Evolutionary conservation across 352 stramenopile species (phyloP).

Genomic region (Phytophthora constricta): DNA sequence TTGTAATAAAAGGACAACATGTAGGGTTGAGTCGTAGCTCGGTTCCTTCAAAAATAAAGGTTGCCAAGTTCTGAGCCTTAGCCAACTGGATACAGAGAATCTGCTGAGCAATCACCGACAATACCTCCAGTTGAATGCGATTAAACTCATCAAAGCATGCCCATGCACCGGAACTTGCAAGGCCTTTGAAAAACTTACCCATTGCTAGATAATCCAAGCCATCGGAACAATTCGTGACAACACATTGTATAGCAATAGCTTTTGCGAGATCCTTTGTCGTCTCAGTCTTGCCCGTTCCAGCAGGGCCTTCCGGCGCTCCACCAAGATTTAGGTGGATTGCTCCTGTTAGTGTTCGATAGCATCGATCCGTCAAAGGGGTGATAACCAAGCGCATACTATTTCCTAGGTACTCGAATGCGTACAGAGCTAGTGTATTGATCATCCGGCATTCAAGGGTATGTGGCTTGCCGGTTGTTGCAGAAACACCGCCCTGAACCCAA

Average conservation of each 20-base stretch:
- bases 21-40: constrained; percentile 90
- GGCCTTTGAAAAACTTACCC: constrained; percentile 95
- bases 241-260: constrained; percentile 93
- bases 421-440: constrained; percentile 93
- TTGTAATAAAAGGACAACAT: constrained; percentile 94
- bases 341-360: constrained; percentile 92
- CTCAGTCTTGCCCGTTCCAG: constrained; percentile 93
- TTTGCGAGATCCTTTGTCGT: constrained; percentile 94
- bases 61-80: constrained; percentile 75
- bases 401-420: constrained; percentile 93
- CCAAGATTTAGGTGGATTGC: constrained; percentile 92
- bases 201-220: constrained; percentile 93
- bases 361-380: constrained; percentile 92
- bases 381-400: constrained; percentile 94
- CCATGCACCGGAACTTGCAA: constrained; percentile 91
- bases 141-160: constrained; percentile 95
- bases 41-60: constrained; percentile 93
- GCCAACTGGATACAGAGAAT: constrained; percentile 92
- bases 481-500: constrained; percentile 84
- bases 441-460: constrained; percentile 90
- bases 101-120: constrained; percentile 94
- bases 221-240: constrained; percentile 93
- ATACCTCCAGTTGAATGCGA: constrained; percentile 92
- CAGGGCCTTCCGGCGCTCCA: constrained; percentile 89
- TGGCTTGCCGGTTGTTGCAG: constrained; percentile 88